These are phyloP conservation scores for Fragaria vesca DNA, from an alignment of 306 rosid genomes.

Conservation along the genomic window DNA sequence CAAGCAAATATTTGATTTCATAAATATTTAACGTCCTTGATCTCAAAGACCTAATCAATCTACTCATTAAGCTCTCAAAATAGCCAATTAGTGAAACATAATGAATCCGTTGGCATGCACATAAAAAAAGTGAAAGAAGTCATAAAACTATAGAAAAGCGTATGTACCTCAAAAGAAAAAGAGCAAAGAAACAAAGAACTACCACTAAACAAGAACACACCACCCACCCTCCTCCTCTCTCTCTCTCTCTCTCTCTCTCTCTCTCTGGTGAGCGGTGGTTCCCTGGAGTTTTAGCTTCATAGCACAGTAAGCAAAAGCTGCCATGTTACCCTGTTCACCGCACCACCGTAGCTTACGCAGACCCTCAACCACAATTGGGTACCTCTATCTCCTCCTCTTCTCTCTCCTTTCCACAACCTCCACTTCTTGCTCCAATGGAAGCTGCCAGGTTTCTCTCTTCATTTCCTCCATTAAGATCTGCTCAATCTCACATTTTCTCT, in stretches of 20 bases:
- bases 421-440: slow-evolving; percentile 63
- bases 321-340: slow-evolving; percentile 52
- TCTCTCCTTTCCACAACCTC: slow-evolving; percentile 37
- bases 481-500: not conserved
- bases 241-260: slow-evolving; percentile 21
- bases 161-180: not conserved
- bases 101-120: not conserved
- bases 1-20: too few relatives aligned
- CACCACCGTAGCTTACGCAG: slow-evolving; percentile 41
- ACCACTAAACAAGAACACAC: too few relatives aligned
- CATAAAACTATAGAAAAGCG: not conserved
- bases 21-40: too few relatives aligned
- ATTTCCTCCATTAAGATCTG: slow-evolving; percentile 33
- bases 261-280: slow-evolving; percentile 15
- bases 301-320: slow-evolving; percentile 19
- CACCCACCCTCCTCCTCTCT: too few relatives aligned
- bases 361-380: slow-evolving; percentile 24
- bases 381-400: slow-evolving; percentile 38
- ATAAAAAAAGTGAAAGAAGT: too few relatives aligned
- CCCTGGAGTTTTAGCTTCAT: slow-evolving; percentile 22
- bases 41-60: not conserved
- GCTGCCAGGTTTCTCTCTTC: slow-evolving; percentile 67
- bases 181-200: slow-evolving; percentile 20
- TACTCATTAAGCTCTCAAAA: not conserved
- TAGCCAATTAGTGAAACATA: not conserved